Percentiles rank a stretch among this genome's conserved stretches.
These are phyloP conservation scores for Fraxinus quadrangulata DNA, from an alignment of 257 asterid genomes.

Conservation along the genomic window DNA sequence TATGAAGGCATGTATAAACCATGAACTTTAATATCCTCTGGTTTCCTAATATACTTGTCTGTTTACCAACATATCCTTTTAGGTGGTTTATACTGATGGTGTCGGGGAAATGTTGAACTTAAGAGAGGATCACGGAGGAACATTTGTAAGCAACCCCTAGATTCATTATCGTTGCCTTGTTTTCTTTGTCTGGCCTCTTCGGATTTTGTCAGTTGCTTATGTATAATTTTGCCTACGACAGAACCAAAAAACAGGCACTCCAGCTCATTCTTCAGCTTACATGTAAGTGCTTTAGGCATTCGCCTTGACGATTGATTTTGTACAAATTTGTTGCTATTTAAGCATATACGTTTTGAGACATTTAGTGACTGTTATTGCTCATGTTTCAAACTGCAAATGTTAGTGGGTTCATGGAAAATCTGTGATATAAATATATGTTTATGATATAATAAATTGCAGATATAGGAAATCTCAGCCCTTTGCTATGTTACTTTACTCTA, in stretches of 20 bases:
- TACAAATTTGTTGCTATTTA: not conserved
- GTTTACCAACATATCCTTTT: slow-evolving; percentile 7
- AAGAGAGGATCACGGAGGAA: slow-evolving; percentile 34
- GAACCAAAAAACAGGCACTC: slow-evolving; percentile 15
- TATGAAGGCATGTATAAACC: not conserved
- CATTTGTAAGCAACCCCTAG: slow-evolving; percentile 31
- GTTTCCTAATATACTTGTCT: not conserved
- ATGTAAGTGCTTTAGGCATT: slow-evolving; percentile 21
- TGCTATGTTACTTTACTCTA: not conserved
- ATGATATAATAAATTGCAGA: not conserved
- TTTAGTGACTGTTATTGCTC: not conserved
- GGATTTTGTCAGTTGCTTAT: not conserved
- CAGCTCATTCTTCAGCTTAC: slow-evolving; percentile 10
- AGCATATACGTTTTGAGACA: not conserved
- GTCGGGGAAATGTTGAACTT: slow-evolving; percentile 43
- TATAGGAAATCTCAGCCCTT: not conserved
- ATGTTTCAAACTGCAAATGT: not conserved
- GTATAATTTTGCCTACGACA: slow-evolving; percentile 18
- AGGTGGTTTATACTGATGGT: slow-evolving; percentile 51
- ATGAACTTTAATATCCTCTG: not conserved
- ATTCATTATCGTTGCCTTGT: slow-evolving; percentile 17
- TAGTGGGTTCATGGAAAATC: not conserved
- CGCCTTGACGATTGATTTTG: not conserved
- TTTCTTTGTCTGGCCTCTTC: not conserved
- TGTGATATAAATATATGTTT: not conserved